Base-by-base conservation (phyloP, 2,329 filamentous ascomycete species). In the Diatrype stigma region DNA sequence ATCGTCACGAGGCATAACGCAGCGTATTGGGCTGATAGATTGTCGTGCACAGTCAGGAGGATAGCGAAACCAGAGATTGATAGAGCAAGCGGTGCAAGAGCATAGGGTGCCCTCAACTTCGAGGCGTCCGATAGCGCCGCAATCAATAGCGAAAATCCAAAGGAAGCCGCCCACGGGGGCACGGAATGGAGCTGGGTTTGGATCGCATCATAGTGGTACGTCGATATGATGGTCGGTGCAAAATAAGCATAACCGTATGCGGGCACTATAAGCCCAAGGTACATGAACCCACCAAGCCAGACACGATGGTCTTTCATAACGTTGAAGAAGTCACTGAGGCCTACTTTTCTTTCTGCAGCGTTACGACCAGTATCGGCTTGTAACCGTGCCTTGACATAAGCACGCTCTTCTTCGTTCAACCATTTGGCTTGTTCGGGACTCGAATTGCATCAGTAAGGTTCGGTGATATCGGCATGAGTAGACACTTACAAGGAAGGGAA, bases 221-320 rank as follows among this genome's bases (percentile, higher is more conserved):
- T 81, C 58, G 76, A 70, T 63, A 92, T 82, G 63, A 91, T 91
- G 37, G 81, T 80, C 0, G 88, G 86, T 2, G 85, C 78, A 61
- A 92, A 92, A 72, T 88, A 91, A 44, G 88, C 87, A 63, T 89
- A 92, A 60, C 85, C 78, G 64, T 90, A 91, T 4, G 86, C 87
- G 0, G 88, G 86, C 1, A 92, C 86, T 57, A 91, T 84, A 53
- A 91, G 76, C 11, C 87, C 88, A 60, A 92, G 85, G 70, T 92
- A 93, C 87, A 91, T 91, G 67, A 91, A 76, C 0, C 86, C 87
- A 42, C 86, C 88, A 14, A 90, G 67, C 60, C 89, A 80, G 60
- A 91, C 78, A 67, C 89, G 89, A 70, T 77, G 84, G 68, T 93
- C 87, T 62, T 84, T 86, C 72, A 92, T 80, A 19, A 89, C 84